Conservation (phyloP, 2,329 filamentous ascomycete genomes). For the Cryphonectria carpinicola region DNA sequence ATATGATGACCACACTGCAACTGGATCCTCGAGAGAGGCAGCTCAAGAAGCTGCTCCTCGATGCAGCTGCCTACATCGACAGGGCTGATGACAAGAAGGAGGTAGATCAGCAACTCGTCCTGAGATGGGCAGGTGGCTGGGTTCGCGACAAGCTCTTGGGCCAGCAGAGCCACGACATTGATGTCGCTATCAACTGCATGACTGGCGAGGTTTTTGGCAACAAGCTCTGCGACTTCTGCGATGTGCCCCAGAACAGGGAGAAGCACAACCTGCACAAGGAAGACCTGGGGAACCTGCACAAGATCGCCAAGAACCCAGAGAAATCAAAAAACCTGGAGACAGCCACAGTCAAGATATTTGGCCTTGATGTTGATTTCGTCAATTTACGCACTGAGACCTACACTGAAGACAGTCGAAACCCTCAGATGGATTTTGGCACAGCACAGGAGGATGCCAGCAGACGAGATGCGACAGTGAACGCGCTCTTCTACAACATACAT, state of each 20-base stretch:
- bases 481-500: slow-evolving; percentile 92
- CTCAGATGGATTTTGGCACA: slow-evolving; percentile 91
- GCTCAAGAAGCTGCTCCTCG: slow-evolving; percentile 76
- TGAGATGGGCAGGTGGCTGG: slow-evolving; percentile 87
- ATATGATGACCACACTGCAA: slow-evolving; percentile 40
- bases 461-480: slow-evolving; percentile 92
- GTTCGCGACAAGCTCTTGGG: slow-evolving; percentile 82
- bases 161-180: slow-evolving; percentile 76
- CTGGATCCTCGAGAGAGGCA: slow-evolving; percentile 74
- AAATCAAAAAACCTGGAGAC: slow-evolving; percentile 97
- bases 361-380: slow-evolving; percentile 89
- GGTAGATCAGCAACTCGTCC: slow-evolving; percentile 55
- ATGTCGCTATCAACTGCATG: slow-evolving; percentile 84
- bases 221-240: slow-evolving; percentile 70
- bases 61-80: slow-evolving; percentile 76
- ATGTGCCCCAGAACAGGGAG: slow-evolving; percentile 59
- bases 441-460: slow-evolving; percentile 87
- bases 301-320: slow-evolving; percentile 88
- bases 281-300: slow-evolving; percentile 78
- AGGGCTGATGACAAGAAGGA: slow-evolving; percentile 34
- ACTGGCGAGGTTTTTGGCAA: slow-evolving; percentile 78
- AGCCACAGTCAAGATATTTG: slow-evolving; percentile 82
- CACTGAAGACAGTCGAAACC: slow-evolving; percentile 84
- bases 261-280: slow-evolving; percentile 62
- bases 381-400: slow-evolving; percentile 94